phyloP scores from a whole-genome alignment of 2,329 filamentous ascomycete species.

The Lachnellula cervina region DNA sequence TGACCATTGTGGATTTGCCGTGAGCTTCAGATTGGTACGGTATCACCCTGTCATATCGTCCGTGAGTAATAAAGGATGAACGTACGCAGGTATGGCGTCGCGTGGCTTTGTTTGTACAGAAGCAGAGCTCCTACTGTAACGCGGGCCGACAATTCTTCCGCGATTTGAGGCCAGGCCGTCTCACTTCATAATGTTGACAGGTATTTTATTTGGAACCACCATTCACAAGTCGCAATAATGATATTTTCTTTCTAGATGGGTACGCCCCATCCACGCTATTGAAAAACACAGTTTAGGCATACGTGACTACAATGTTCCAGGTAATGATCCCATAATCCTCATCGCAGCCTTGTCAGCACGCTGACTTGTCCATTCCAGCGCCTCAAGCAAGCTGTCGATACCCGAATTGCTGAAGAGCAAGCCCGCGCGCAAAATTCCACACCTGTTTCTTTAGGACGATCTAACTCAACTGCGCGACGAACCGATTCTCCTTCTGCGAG shows the following conservation, averaged over 20 bases:
- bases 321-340: slow-evolving; percentile 16
- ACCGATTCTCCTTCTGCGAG: slow-evolving; percentile 23
- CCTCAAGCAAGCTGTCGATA: slow-evolving; percentile 79
- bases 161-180: background rate
- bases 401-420: slow-evolving; percentile 86
- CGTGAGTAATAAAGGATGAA: background rate
- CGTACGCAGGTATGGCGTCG: background rate
- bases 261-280: background rate
- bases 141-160: background rate
- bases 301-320: slow-evolving; percentile 31
- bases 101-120: background rate
- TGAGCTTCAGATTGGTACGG: background rate
- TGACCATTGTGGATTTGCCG: slow-evolving; percentile 57
- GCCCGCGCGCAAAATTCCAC: slow-evolving; percentile 53
- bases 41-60: slow-evolving; percentile 19
- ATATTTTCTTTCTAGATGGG: slow-evolving; percentile 12
- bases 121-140: background rate
- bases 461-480: slow-evolving; percentile 34
- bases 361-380: slow-evolving; percentile 40
- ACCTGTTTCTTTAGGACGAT: slow-evolving; percentile 37
- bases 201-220: slow-evolving; percentile 2
- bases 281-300: background rate
- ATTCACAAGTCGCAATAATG: slow-evolving; percentile 4
- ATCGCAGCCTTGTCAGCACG: slow-evolving; percentile 15
- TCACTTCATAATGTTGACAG: slow-evolving; percentile 3